Conservation (phyloP, 805 yeast species). For the Kodamaea restingae region DNA sequence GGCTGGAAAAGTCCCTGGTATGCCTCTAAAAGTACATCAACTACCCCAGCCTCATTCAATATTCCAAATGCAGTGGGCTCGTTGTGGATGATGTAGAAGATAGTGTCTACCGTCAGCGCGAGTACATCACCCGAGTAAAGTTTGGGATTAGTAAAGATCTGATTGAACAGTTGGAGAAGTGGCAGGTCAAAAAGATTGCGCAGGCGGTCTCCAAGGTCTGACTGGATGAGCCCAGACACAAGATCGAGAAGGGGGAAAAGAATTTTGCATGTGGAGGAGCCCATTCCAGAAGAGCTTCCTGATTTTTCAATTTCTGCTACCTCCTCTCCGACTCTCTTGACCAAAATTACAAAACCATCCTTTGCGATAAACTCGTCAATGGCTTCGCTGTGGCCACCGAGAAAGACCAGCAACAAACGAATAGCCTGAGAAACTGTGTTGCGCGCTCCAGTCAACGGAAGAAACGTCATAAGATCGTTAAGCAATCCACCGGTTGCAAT, state of each 20-base stretch:
- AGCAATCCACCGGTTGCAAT: constrained; percentile 74
- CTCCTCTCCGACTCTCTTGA: constrained; percentile 59
- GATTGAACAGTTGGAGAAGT: constrained; percentile 56
- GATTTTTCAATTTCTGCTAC: constrained; percentile 23
- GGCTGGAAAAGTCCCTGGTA: constrained; percentile 56
- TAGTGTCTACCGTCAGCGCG: constrained; percentile 56
- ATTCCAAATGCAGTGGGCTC: constrained; percentile 88
- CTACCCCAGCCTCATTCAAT: constrained; percentile 70
- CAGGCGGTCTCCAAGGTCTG: constrained; percentile 80
- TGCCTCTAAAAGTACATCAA: constrained; percentile 58
- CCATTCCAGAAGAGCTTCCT: no score
- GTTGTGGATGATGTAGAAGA: constrained; percentile 72
- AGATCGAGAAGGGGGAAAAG: constrained; percentile 47
- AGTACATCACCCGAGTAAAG: constrained; percentile 67
- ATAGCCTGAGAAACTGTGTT: constrained; percentile 48
- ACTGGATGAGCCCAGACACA: constrained; percentile 56
- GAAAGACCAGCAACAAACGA: constrained; percentile 49
- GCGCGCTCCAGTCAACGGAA: constrained; percentile 49
- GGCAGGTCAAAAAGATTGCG: constrained; percentile 85
- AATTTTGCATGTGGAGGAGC: constrained; percentile 35
- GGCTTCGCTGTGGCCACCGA: constrained; percentile 43
- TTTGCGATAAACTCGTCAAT: constrained; percentile 60
- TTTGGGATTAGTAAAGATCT: constrained; percentile 50
- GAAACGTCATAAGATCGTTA: constrained; percentile 57
- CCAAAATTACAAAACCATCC: constrained; percentile 62